Evolutionary conservation across 2,329 filamentous ascomycete species (phyloP), one percentile per base, ranked within the genome.

Genomic region (Verruconis gallopava): DNA sequence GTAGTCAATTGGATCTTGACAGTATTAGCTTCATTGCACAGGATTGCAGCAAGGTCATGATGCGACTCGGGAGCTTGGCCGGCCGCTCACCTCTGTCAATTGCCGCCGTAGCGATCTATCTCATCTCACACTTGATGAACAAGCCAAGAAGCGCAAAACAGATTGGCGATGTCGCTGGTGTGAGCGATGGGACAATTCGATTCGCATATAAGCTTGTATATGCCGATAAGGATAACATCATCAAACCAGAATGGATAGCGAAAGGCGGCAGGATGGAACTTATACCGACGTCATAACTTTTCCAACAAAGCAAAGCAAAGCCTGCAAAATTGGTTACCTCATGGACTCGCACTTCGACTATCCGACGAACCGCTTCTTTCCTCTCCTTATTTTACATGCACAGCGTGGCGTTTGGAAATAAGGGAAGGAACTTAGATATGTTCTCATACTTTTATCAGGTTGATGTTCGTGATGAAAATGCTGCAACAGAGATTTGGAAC

Each of bases 161-260:
- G 47, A 95, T 98, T 52, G 83, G 85, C 4, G 62, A 64, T 18
- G 80, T 91, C 14, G 85, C 84, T 1, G 85, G 85, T 49, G 91
- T 98, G 20, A 95, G 86, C 58, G 93, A 98, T 56, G 88, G 91
- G 43, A 98, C 91, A 0, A 94, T 98, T 53, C 88, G 93, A 54
- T 93, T 85, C 19, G 88, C 89, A 0, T 98, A 96, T 68, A 91
- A 91, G 57, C 79, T 83, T 54, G 71, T 98, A 38, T 89, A 88
- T 57, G 69, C 72, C 14, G 78, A 81, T 38, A 75, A 78, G 39
- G 78, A 89, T 43, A 71, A 75, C 47, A 65, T 98, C 45, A 75
- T 95, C 53, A 77, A 81, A 50, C 68, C 76, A 40, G 76, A 81
- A 46, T 89, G 85, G 77, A 70, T 89, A 42, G 70, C 73, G 42